These are phyloP conservation scores for Stachybotrys echinatus DNA, from an alignment of 2,329 filamentous ascomycete species.

Conservation along the genomic window DNA sequence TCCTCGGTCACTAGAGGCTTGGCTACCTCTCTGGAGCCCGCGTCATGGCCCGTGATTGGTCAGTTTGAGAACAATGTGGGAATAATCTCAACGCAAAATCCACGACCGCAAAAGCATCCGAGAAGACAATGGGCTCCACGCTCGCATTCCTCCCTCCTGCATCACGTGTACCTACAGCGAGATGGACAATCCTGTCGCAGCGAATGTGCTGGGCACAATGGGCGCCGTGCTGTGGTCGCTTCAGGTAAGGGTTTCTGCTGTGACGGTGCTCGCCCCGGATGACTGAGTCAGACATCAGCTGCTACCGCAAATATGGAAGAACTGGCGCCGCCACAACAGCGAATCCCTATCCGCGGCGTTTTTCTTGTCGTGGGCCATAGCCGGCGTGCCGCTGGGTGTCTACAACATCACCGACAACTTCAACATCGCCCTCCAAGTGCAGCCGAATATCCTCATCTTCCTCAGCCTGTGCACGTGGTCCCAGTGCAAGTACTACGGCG, in stretches of 20 bases:
- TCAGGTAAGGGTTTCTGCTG: constrained; percentile 4
- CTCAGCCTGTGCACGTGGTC: constrained; percentile 23
- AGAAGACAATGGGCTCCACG: too few species aligned
- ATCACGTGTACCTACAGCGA: background rate
- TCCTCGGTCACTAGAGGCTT: too few species aligned
- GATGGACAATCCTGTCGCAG: constrained; percentile 11
- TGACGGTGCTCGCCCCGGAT: background rate
- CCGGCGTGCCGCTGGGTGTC: constrained; percentile 11
- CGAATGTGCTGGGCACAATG: constrained; percentile 11
- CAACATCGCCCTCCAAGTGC: constrained; percentile 24
- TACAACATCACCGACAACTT: constrained; percentile 20
- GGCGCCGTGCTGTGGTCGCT: constrained; percentile 12
- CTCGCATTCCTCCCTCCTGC: too few species aligned
- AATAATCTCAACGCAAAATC: too few species aligned
- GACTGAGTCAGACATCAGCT: background rate
- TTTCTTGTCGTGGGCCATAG: constrained; percentile 12
- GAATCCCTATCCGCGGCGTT: constrained; percentile 12
- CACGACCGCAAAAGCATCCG: too few species aligned
- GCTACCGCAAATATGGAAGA: constrained; percentile 11
- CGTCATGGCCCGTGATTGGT: background rate
- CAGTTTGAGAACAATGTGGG: background rate
- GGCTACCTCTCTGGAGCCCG: background rate
- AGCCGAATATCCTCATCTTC: constrained; percentile 24
- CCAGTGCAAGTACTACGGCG: constrained; percentile 23
- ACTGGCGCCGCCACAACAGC: background rate